Percentiles rank a stretch among this genome's conserved stretches.
Conservation (phyloP, 2,329 filamentous ascomycete genomes). For the Arthrocladium fulminans region DNA sequence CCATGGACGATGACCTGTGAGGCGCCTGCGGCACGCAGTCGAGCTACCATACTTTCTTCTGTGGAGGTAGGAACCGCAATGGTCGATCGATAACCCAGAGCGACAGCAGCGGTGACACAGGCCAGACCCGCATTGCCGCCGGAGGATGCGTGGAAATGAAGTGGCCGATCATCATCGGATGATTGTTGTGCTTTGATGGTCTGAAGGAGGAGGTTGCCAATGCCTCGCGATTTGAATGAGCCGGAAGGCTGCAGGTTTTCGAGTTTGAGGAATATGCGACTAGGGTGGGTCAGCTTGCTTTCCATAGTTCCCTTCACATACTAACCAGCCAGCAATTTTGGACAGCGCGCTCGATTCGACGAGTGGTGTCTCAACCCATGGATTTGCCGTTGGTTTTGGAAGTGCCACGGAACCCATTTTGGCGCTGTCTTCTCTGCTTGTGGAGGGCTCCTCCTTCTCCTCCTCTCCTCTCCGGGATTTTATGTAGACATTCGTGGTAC, state of each 20-base stretch:
- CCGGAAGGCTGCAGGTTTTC: conserved; percentile 76
- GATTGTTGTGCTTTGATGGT: conserved; percentile 33
- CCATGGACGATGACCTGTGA: conserved; percentile 58
- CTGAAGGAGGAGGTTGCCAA: conserved; percentile 39
- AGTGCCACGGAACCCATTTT: conserved; percentile 9
- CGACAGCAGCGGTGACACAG: conserved; percentile 61
- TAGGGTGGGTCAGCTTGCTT: conserved; percentile 1
- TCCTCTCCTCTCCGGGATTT: neutral
- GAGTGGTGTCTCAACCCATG: conserved; percentile 34
- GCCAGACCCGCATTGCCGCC: conserved; percentile 80
- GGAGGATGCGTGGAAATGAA: conserved; percentile 69
- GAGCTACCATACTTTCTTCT: conserved; percentile 59
- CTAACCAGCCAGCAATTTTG: conserved; percentile 31
- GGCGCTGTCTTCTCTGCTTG: neutral
- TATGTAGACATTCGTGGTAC: neutral
- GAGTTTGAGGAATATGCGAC: conserved; percentile 64
- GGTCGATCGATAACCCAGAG: conserved; percentile 57
- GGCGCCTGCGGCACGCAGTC: conserved; percentile 59
- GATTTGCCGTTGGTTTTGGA: conserved; percentile 11
- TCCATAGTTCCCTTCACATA: neutral
- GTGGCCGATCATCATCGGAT: conserved; percentile 30
- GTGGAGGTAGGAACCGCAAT: conserved; percentile 63
- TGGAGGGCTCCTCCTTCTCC: neutral
- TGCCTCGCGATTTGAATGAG: conserved; percentile 63
- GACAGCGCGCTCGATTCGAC: conserved; percentile 31